Percentiles rank a stretch among this genome's conserved stretches.
Conservation (phyloP, 116 monocot genomes). For the Zostera marina region DNA sequence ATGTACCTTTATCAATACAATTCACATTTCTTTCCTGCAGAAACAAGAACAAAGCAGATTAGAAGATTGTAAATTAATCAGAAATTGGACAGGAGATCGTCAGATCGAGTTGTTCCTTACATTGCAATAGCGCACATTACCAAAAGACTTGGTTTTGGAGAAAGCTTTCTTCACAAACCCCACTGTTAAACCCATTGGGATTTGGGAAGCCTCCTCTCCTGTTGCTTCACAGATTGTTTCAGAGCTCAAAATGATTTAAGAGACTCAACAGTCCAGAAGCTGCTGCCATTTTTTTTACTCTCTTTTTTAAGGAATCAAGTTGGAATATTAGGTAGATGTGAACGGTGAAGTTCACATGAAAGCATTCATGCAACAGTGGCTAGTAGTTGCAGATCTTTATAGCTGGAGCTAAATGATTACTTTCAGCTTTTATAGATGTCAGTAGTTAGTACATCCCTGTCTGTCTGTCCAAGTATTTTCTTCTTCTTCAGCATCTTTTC, state of each 20-base stretch:
- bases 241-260: not conserved
- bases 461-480: not conserved
- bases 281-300: not conserved
- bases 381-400: no score
- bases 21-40: conserved; percentile 24
- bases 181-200: conserved; percentile 40
- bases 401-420: no score
- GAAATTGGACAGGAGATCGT: not conserved
- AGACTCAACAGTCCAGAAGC: no score
- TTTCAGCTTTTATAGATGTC: no score
- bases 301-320: not conserved
- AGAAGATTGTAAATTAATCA: not conserved
- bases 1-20: conserved; percentile 32
- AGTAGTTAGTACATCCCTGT: no score
- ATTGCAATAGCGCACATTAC: conserved; percentile 7
- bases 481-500: not conserved
- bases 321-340: not conserved
- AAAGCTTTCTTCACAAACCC: conserved; percentile 60
- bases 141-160: conserved; percentile 30
- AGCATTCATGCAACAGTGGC: not conserved
- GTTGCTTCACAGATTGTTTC: not conserved
- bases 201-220: not conserved
- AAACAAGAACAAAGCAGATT: not conserved
- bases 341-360: not conserved
- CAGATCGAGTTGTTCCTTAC: conserved; percentile 14